Base-by-base conservation (phyloP, 768 basidiomycete species). In the Trametes coccinea region DNA sequence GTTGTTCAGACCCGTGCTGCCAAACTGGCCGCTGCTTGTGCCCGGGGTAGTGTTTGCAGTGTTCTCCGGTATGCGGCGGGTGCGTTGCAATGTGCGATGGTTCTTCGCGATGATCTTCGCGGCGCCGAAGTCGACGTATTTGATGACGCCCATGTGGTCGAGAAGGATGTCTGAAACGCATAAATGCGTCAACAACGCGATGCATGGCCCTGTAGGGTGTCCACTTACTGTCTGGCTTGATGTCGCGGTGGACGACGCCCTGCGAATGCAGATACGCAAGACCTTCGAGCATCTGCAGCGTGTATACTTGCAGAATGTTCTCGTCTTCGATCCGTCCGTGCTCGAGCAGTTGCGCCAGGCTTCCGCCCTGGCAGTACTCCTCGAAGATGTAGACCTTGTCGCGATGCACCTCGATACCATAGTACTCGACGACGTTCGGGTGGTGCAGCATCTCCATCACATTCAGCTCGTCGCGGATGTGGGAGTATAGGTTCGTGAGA, bases 351-450 rank as follows among this genome's bases (percentile, higher is more conserved):
- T 90, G 82, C 1, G 90, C 93, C 61, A 99, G 75, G 74, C 94
- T 96, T 7, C 97, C 97, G 41, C 95, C 95, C 69, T 95, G 91
- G 72, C 97, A 99, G 73, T 90, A 99, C 75, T 98, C 96, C 74
- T 98, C 95, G 73, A 98, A 98, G 63, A 98, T 98, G 76, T 96
- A 98, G 16, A 98, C 94, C 76, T 95, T 95, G 78, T 98, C 96
- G 13, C 96, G 90, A 73, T 98, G 96, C 2, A 98, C 96, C 75
- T 99, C 97, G 67, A 99, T 95, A 33, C 97, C 97, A 70, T 97
- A 97, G 74, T 98, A 99, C 75, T 98, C 95, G 53, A 98, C 97
- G 44, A 98, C 91, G 70, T 98, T 98, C 27, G 93, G 93, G 75
- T 99, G 97, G 63, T 93, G 92, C 29, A 98, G 82, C 86, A 98